Evolutionary conservation across 1,284 basidiomycete genomes (phyloP).

Genomic region (Farysia itapuensis): DNA sequence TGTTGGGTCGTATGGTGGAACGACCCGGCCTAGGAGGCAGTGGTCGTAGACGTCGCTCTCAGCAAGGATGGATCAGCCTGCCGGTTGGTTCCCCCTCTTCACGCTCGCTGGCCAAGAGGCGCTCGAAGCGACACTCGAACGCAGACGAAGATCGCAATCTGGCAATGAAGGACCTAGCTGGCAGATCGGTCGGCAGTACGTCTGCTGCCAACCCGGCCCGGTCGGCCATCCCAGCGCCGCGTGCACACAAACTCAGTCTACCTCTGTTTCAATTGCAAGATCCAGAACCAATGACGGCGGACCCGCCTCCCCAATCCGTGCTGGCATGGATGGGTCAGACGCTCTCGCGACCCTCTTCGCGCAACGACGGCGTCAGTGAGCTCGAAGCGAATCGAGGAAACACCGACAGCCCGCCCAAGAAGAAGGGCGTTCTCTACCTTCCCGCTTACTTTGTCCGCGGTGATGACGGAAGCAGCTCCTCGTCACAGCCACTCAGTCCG

Average conservation of each 20-base stretch:
- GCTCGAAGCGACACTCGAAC: constrained; percentile 16
- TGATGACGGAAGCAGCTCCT: constrained; percentile 6
- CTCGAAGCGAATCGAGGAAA: constrained; percentile 1
- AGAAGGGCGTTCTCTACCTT: constrained; percentile 35
- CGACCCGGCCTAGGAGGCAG: constrained; percentile 9
- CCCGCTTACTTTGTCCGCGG: constrained; percentile 45
- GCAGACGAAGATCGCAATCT: constrained; percentile 19
- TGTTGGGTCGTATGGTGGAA: constrained; percentile 10
- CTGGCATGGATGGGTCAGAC: constrained; percentile 41
- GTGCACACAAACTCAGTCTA: constrained; percentile 26
- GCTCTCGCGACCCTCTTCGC: constrained; percentile 18
- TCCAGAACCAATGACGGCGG: constrained; percentile 11
- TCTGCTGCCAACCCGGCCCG: constrained; percentile 18
- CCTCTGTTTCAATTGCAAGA: constrained; percentile 41
- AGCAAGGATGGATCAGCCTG: constrained; percentile 33
- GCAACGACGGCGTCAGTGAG: constrained; percentile 23
- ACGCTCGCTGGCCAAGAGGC: constrained; percentile 2
- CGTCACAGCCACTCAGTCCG: constrained; percentile 4
- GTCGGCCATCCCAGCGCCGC: constrained; percentile 25
- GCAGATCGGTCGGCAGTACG: constrained; percentile 8
- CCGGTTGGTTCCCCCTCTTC: constrained; percentile 14
- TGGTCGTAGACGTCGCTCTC: constrained; percentile 1
- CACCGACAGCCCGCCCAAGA: constrained; percentile 21
- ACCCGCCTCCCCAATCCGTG: constrained; percentile 23
- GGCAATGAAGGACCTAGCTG: constrained; percentile 6